phyloP scores from a whole-genome alignment of 257 asterid genomes.

The Scutellaria minor region DNA sequence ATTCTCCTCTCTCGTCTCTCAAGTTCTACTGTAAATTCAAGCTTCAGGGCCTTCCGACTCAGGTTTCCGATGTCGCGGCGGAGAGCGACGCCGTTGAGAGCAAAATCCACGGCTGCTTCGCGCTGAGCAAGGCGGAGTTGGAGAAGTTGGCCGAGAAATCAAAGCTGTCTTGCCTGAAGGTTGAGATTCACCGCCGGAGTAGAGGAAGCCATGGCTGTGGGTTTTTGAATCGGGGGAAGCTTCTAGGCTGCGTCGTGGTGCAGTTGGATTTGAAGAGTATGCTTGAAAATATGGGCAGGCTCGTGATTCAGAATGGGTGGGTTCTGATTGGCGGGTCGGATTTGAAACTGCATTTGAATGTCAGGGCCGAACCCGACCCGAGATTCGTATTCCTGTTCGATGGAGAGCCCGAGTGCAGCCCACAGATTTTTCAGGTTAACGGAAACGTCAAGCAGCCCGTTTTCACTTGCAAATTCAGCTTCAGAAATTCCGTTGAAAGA shows the following conservation, averaged over 20 bases:
- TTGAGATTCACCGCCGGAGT: constrained; percentile 59
- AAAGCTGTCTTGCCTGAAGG: constrained; percentile 40
- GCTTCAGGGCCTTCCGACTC: constrained; percentile 63
- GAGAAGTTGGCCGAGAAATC: constrained; percentile 56
- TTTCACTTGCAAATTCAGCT: constrained; percentile 86
- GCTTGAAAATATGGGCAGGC: constrained; percentile 48
- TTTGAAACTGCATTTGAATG: constrained; percentile 61
- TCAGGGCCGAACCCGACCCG: constrained; percentile 89
- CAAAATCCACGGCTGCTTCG: constrained; percentile 59
- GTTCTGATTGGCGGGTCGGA: constrained; percentile 49
- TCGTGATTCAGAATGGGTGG: constrained; percentile 86
- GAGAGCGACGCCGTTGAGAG: constrained; percentile 57
- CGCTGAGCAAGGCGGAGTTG: constrained; percentile 66
- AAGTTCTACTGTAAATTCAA: constrained; percentile 66
- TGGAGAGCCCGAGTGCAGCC: constrained; percentile 98
- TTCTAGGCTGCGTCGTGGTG: constrained; percentile 60
- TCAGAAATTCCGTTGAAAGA: constrained; percentile 72
- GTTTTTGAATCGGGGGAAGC: constrained; percentile 46
- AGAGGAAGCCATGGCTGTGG: constrained; percentile 45
- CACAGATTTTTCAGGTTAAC: constrained; percentile 93
- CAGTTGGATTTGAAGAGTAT: constrained; percentile 70
- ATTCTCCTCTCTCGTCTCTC: constrained; percentile 18
- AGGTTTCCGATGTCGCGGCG: constrained; percentile 47
- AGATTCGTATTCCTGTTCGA: constrained; percentile 94
- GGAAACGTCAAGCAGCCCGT: constrained; percentile 91